Evolutionary conservation across 2,329 filamentous ascomycete genomes (phyloP), one percentile per base, ranked within the genome.

Genomic region (Trichophyton mentagrophytes): DNA sequence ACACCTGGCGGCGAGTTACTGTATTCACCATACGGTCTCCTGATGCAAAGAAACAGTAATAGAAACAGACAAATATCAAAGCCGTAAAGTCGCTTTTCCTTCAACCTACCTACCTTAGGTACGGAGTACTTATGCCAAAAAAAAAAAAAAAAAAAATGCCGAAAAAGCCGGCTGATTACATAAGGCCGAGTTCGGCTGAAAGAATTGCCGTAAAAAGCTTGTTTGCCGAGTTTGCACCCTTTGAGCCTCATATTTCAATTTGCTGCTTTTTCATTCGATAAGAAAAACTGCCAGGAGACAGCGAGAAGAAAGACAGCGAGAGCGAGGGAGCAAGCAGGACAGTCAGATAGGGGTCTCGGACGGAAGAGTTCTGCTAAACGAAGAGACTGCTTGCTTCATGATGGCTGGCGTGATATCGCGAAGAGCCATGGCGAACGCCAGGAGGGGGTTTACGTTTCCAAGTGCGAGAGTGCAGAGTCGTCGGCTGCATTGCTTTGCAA

Each of bases 201-300:
- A 13, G 33, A 36, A 17, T 15, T 55, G 6, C 51, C 27, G 2
- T 3, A 58, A 42, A n/a, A 36, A 46, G 40, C 36, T 15, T 61
- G 61, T 63, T 63, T 63, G 59, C 20, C 15, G 1, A 46, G 60
- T 63, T 63, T 63, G 62, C 62, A 63, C 11, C 5, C 15, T 25
- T 38, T 51, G 30, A 46, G 36, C 38, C 27, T 44, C 55, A 30
- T 17, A 25, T 25, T 59, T 59, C 46, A 36, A 59, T 30, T 59
- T 59, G 57, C 42, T 47, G 22, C 42, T 51, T 25, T 17, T 51
- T 46, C 57, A 59, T 59, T 25, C 15, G 25, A 15, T 36, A 56
- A 57, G 55, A 59, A 40, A 55, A 55, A 13, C 33, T 22, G 51
- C n/a, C n/a, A n/a, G 40, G 6, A 5, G n/a, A n/a, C 27, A 38